Base-by-base conservation (phyloP, 1,139 yeast species). In the Trichomonascaceae sp. region DNA sequence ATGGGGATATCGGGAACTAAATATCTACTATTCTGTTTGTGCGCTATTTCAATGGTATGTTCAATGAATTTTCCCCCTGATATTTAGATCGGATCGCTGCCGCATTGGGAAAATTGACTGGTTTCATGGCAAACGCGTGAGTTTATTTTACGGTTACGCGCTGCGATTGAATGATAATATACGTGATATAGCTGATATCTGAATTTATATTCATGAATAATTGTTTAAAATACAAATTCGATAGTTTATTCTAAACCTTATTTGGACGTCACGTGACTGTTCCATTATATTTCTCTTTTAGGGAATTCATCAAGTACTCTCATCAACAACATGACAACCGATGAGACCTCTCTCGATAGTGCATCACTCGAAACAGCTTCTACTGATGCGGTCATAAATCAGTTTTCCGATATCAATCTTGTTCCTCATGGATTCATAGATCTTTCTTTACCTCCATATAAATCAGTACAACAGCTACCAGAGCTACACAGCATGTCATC, bases 401-500 rank as follows among this genome's bases (percentile, higher is more conserved):
- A 57, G 46, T 67, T 69, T 50, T 57, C 65, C 18, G 65, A 63
- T 47, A 60, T 66, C 3, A 64, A 62, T 17, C 62, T 66, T 22
- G 71, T 67, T 4, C 63, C 72, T 5, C 70, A 68, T 53, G 65
- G 61, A 15, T 60, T 57, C 32, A 52, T 70, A 7, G 69, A 69
- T 52, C 55, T 56, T 18, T 56, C 63, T 2, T 57, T 70, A 20
- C 65, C 65, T 13, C 53, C 53, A 43, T 64, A 58, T 49, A 60
- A 57, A 15, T 47, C 54, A 27, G 43, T 45, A 3, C 57, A 53
- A 5, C 63, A 64, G 51, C 58, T 68, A 22, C 61, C 63, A 15
- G 70, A 62, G 43, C 61, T 69, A 45, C 70, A 70, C 49, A 59
- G 67, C 1, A 57, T 65, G 38, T 63, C 72, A 17, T 65, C 70